Evolutionary conservation across 495 filamentous ascomycete species (phyloP).

Genomic region (Aspergillus affinis): DNA sequence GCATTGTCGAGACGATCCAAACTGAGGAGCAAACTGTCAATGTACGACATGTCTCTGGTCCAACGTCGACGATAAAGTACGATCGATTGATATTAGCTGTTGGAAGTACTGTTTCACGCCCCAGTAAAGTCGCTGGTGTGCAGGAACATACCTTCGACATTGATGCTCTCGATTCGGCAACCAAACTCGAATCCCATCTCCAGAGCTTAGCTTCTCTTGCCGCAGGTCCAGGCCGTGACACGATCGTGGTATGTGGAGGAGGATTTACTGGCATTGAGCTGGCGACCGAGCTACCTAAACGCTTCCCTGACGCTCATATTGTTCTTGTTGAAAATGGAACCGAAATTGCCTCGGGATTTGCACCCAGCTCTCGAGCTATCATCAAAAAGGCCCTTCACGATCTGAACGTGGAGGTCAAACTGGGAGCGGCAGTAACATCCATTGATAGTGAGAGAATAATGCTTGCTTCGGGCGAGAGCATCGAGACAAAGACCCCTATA

Average conservation of each 20-base stretch:
- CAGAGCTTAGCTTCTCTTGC: constrained; percentile 15
- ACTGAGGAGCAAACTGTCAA: constrained; percentile 19
- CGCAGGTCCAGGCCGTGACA: constrained; percentile 14
- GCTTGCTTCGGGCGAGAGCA: constrained; percentile 22
- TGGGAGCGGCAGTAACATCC: constrained; percentile 16
- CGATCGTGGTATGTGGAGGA: constrained; percentile 22
- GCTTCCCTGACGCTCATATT: constrained; percentile 16
- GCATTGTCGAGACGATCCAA: constrained; percentile 25
- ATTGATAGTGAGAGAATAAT: constrained; percentile 16
- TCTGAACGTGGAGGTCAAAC: constrained; percentile 18
- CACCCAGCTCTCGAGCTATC: constrained; percentile 17
- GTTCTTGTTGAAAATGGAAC: constrained; percentile 19
- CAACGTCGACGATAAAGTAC: constrained; percentile 20
- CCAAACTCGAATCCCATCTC: constrained; percentile 21
- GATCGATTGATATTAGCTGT: constrained; percentile 35
- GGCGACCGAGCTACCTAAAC: constrained; percentile 20
- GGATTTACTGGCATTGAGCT: constrained; percentile 29
- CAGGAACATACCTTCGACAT: constrained; percentile 30
- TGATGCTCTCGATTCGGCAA: constrained; percentile 21
- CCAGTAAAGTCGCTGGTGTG: constrained; percentile 24
- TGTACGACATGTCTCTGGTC: constrained; percentile 13
- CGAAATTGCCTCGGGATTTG: constrained; percentile 20
- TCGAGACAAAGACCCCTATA: constrained; percentile 21
- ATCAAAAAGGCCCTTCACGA: constrained; percentile 20
- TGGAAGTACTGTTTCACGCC: constrained; percentile 31